Evolutionary conservation across 2,329 filamentous ascomycete species (phyloP), one percentile per base, ranked within the genome.

Genomic region (Triangularia verruculosa): DNA sequence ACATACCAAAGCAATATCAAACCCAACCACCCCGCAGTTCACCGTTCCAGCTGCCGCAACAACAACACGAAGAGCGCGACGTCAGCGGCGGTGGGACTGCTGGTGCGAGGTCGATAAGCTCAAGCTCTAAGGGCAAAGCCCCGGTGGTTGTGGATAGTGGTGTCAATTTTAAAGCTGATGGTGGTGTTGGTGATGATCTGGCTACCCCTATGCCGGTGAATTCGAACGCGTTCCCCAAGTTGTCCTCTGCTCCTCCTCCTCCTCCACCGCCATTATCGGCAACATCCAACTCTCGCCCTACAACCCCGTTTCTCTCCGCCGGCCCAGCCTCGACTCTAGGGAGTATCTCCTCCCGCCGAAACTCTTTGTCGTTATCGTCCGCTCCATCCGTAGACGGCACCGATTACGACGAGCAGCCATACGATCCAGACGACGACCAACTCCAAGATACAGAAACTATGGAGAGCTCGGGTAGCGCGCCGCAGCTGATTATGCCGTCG

Each of bases 401-500:
- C 51, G 20, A 15, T 11, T 67, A 71, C 61, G 83, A 20, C 76
- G 80, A 71, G 78, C 82, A 67, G 79, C 88, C 69, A 79, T 86
- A 69, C 13, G 66, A 69, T 5, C 69, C 71, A 5, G 68, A 66
- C 9, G 66, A 69, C 7, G 69, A 71, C 3, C 67, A 65, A 13
- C 61, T 67, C 20, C 56, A 67, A 13, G 65, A 72, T 22, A 20
- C 34, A 25, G n/a, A 34, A 32, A 53, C 51, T 54, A 74, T 79
- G 74, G 68, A 77, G 67, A 72, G 88, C 84, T 73, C 82, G 64
- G 77, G 78, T 56, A 80, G 75, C 66, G 82, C 80, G 47, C 89
- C 90, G 24, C 93, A 98, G 75, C 83, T 99, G n/a, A 91, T 99
- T 65, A 99, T 99, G 95, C 95, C 95, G 4, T 97, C 93, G 72